phyloP scores from a whole-genome alignment of 1,139 yeast genomes.

The Nakaseomyces kungkrabaensis region DNA sequence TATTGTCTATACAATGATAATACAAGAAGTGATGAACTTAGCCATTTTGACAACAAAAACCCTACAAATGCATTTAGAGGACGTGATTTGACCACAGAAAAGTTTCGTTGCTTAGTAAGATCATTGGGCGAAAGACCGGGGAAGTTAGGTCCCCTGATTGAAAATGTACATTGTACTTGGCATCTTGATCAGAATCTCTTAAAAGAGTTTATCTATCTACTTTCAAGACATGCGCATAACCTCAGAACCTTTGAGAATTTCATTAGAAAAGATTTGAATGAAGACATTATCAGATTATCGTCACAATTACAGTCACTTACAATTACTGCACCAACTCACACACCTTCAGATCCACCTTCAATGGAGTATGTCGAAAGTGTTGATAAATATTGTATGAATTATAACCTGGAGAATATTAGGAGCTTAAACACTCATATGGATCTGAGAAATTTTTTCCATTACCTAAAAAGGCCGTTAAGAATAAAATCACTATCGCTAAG shows the following conservation, averaged over 20 bases:
- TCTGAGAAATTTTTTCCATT: slow-evolving; percentile 18
- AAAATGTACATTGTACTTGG: slow-evolving; percentile 26
- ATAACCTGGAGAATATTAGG: slow-evolving; percentile 15
- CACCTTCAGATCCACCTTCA: slow-evolving; percentile 17
- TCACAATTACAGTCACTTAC: slow-evolving; percentile 16
- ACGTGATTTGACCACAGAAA: slow-evolving; percentile 9
- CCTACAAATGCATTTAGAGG: not conserved
- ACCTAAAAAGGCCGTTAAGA: slow-evolving; percentile 13
- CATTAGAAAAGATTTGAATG: slow-evolving; percentile 15
- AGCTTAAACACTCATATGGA: slow-evolving; percentile 21
- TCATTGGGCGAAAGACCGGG: slow-evolving; percentile 15
- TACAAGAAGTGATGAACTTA: not conserved
- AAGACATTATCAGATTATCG: slow-evolving; percentile 11
- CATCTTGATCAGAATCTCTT: slow-evolving; percentile 18
- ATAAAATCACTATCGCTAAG: slow-evolving; percentile 19
- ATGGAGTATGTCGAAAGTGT: slow-evolving; percentile 13
- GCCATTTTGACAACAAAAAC: not conserved
- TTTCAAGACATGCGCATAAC: slow-evolving; percentile 13
- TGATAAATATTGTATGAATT: slow-evolving; percentile 10
- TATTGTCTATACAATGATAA: slow-evolving; percentile 9
- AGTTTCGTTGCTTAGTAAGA: slow-evolving; percentile 17
- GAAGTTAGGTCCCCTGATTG: slow-evolving; percentile 16
- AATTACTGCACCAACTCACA: slow-evolving; percentile 19
- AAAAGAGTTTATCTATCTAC: slow-evolving; percentile 11
- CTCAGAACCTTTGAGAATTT: slow-evolving; percentile 22